Percentiles rank a stretch among this genome's conserved stretches.
phyloP scores from a whole-genome alignment of 257 asterid genomes.

The Nicotiana benthamiana region DNA sequence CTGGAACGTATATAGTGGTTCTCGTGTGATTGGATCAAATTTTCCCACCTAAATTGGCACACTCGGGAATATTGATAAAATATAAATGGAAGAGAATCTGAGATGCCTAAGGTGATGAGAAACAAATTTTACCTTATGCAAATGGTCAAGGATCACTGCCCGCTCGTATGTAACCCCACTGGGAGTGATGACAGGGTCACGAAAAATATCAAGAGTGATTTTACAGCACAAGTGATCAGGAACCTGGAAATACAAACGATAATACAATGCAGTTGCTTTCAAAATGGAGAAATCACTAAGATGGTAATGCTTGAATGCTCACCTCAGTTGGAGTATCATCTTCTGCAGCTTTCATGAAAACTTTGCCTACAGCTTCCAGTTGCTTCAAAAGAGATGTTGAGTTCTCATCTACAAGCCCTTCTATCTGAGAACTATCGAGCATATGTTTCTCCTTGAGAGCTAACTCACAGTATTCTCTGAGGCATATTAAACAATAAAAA shows the following conservation, averaged over 20 bases:
- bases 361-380: constrained; percentile 42
- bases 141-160: constrained; percentile 71
- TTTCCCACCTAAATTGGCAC: constrained; percentile 57
- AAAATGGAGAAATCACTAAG: not conserved
- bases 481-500: constrained; percentile 2
- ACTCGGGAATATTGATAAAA: constrained; percentile 8
- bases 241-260: constrained; percentile 40
- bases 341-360: constrained; percentile 63
- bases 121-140: constrained; percentile 47
- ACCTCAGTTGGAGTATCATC: constrained; percentile 76
- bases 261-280: not conserved
- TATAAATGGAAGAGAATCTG: not conserved
- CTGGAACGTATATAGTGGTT: constrained; percentile 51
- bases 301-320: constrained; percentile 4
- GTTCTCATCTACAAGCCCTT: constrained; percentile 48
- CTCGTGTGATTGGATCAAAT: constrained; percentile 86
- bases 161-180: constrained; percentile 95
- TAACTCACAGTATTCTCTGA: constrained; percentile 64
- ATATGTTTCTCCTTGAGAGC: constrained; percentile 59
- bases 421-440: constrained; percentile 25
- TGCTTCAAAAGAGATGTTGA: constrained; percentile 22
- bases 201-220: constrained; percentile 67
- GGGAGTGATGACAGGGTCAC: constrained; percentile 94
- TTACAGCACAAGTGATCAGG: constrained; percentile 90
- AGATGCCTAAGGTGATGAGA: not conserved